Conservation (phyloP, 1,284 basidiomycete species). For the Cryptococcus sp. region DNA sequence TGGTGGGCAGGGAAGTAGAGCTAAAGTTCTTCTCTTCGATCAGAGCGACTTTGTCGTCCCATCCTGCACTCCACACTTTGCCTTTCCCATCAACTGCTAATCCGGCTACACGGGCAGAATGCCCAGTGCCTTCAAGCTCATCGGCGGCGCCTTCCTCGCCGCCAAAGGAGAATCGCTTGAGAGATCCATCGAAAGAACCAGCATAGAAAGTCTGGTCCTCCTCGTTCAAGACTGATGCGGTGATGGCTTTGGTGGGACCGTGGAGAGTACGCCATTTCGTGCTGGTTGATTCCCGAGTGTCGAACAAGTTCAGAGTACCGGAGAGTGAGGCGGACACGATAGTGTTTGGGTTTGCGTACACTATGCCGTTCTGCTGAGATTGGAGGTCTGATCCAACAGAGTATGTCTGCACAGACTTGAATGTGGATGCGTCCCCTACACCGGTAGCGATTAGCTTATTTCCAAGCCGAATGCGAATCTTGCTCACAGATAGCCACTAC, state of each 20-base stretch:
- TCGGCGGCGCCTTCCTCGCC: constrained; percentile 56
- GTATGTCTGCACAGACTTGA: constrained; percentile 69
- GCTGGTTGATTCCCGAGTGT: constrained; percentile 67
- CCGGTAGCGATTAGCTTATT: not conserved
- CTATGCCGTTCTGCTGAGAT: constrained; percentile 84
- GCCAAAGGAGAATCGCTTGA: constrained; percentile 62
- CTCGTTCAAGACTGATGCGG: constrained; percentile 60
- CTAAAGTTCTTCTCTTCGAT: constrained; percentile 57
- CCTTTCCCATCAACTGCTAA: constrained; percentile 58
- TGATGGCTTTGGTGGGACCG: constrained; percentile 78
- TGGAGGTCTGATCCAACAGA: constrained; percentile 68
- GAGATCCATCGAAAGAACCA: constrained; percentile 80
- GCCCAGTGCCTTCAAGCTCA: constrained; percentile 65
- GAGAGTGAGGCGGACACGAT: constrained; percentile 84
- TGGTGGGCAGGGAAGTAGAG: constrained; percentile 49
- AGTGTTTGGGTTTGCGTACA: constrained; percentile 70
- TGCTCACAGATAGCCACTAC: constrained; percentile 80
- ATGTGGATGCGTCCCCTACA: constrained; percentile 75
- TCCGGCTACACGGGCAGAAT: constrained; percentile 70
- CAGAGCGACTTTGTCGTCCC: constrained; percentile 74
- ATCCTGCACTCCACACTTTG: constrained; percentile 68
- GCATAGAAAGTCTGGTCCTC: constrained; percentile 66
- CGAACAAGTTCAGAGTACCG: constrained; percentile 82
- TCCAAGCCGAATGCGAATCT: not conserved
- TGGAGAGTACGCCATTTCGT: constrained; percentile 62